phyloP scores from a whole-genome alignment of 2,329 filamentous ascomycete genomes.

The Venturia carpophila region DNA sequence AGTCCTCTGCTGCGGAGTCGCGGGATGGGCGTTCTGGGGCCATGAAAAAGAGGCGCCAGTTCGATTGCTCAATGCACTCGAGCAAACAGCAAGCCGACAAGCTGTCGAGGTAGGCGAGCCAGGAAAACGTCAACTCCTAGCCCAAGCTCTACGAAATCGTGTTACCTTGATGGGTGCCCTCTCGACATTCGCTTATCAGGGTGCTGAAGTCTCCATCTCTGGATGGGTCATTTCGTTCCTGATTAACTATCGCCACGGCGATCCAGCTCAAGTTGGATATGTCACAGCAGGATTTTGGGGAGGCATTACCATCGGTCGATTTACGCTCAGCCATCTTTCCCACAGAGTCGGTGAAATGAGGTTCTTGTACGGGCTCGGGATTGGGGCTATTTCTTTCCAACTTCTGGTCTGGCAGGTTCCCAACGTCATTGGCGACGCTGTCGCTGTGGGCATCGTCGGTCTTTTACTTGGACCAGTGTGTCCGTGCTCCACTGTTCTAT shows the following conservation, averaged over 20 bases:
- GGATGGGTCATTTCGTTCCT: slow-evolving; percentile 85
- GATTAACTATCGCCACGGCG: slow-evolving; percentile 61
- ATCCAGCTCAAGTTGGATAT: slow-evolving; percentile 66
- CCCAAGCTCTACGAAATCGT: slow-evolving; percentile 42
- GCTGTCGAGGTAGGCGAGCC: slow-evolving; percentile 34
- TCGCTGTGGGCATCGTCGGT: slow-evolving; percentile 54
- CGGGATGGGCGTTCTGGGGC: slow-evolving; percentile 59
- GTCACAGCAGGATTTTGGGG: slow-evolving; percentile 64
- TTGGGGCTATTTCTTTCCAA: slow-evolving; percentile 59
- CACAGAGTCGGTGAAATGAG: slow-evolving; percentile 61
- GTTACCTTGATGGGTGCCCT: slow-evolving; percentile 66
- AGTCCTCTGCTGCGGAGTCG: slow-evolving; percentile 48
- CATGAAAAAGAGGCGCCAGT: slow-evolving; percentile 56
- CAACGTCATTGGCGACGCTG: slow-evolving; percentile 51
- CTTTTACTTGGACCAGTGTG: slow-evolving; percentile 72
- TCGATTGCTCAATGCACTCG: slow-evolving; percentile 37
- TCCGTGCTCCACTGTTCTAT: slow-evolving; percentile 60
- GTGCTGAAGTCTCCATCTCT: slow-evolving; percentile 73
- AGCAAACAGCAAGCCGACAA: slow-evolving; percentile 37
- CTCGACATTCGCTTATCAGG: slow-evolving; percentile 83
- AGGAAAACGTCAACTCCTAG: slow-evolving; percentile 43
- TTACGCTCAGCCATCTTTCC: slow-evolving; percentile 59
- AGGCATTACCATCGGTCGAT: slow-evolving; percentile 69
- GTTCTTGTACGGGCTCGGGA: slow-evolving; percentile 56
- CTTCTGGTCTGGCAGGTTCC: slow-evolving; percentile 72